A percentile compares a stretch with the other conserved stretches of the same genome.
phyloP scores from a whole-genome alignment of 2,329 filamentous ascomycete species.

The Fusarium sp. region DNA sequence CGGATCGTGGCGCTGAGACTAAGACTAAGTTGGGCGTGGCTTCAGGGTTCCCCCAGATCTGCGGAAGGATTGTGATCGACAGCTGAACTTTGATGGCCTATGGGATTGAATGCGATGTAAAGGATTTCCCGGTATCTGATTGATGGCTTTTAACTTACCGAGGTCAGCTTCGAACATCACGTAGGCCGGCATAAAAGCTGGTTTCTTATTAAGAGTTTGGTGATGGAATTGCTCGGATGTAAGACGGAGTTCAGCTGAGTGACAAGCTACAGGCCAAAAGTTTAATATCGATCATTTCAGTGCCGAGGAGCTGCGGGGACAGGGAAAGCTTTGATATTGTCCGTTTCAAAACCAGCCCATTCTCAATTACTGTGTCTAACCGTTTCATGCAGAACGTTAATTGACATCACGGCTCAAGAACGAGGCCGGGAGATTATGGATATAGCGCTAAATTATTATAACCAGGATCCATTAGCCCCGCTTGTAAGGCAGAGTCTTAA shows the following conservation, averaged over 20 bases:
- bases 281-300: no score
- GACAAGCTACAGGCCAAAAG: background rate
- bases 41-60: background rate
- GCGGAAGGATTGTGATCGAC: background rate
- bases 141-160: rapidly evolving
- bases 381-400: background rate
- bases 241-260: background rate
- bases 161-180: rapidly evolving
- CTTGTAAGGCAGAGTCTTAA: background rate
- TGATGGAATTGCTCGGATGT: background rate
- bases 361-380: background rate
- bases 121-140: no score
- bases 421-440: background rate
- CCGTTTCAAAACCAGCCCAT: background rate
- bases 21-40: background rate
- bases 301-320: background rate
- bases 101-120: background rate
- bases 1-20: background rate
- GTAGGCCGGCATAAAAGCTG: rapidly evolving
- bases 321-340: background rate
- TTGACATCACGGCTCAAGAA: rapidly evolving
- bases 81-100: background rate
- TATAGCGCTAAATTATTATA: background rate
- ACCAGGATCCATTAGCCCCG: background rate
- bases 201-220: rapidly evolving